Evolutionary conservation across 2,329 filamentous ascomycete species (phyloP).

Genomic region (Diplodia sapinea): DNA sequence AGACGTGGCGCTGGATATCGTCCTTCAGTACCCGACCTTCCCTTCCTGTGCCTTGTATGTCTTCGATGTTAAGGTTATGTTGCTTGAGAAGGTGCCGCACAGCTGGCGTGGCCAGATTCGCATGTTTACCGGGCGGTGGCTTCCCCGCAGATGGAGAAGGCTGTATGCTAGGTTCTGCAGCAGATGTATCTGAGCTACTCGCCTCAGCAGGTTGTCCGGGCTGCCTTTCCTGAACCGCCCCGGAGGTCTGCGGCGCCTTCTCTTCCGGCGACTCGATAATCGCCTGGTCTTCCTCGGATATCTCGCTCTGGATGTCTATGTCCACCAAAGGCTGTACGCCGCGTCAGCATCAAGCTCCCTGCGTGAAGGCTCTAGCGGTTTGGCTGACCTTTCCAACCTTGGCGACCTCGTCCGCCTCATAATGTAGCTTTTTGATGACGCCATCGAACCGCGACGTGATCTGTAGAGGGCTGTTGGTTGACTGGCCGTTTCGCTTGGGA

Average conservation of each 20-base stretch:
- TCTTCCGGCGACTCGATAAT: slow-evolving; percentile 35
- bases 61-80: slow-evolving; percentile 74
- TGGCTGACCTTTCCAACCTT: slow-evolving; percentile 74
- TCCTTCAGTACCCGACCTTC: slow-evolving; percentile 93
- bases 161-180: not conserved
- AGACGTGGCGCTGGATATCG: slow-evolving; percentile 76
- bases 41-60: slow-evolving; percentile 83
- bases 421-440: slow-evolving; percentile 94
- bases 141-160: slow-evolving; percentile 11
- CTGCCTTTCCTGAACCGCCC: slow-evolving; percentile 34
- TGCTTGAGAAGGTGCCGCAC: slow-evolving; percentile 88
- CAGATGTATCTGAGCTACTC: slow-evolving; percentile 26
- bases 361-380: not conserved
- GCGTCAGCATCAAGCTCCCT: not conserved
- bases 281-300: slow-evolving; percentile 65
- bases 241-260: slow-evolving; percentile 15
- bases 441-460: slow-evolving; percentile 96
- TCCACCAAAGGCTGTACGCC: slow-evolving; percentile 78
- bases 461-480: slow-evolving; percentile 50
- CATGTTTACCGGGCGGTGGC: slow-evolving; percentile 65
- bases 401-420: slow-evolving; percentile 94
- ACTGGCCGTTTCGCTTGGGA: slow-evolving; percentile 33
- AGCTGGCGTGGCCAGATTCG: slow-evolving; percentile 84
- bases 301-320: slow-evolving; percentile 86
- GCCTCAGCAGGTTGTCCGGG: slow-evolving; percentile 35